Evolutionary conservation across 805 yeast species (phyloP), one percentile per base, ranked within the genome.

Genomic region (Candida pseudofarinosa): DNA sequence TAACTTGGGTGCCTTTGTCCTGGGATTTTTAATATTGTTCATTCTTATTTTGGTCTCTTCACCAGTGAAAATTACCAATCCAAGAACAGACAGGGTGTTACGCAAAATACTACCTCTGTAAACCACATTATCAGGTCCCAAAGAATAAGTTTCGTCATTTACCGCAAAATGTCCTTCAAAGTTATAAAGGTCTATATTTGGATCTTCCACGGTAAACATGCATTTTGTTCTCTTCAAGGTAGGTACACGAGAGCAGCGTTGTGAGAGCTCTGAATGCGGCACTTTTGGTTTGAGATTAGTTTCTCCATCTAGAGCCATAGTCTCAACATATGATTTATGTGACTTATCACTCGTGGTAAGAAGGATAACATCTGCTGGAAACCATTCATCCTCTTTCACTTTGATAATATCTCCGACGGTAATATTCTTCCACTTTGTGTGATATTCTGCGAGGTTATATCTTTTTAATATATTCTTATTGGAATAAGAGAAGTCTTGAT

Each of bases 251-350:
- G 73, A 66, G 35, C 83, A 69, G 8, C 62, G 48, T 13, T 76
- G 74, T 33, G 81, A 73, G 2, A 91, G 51, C 46, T 81, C 86
- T 2, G 75, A 70, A 47, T 83, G 85, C 0, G 96, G 86, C 15
- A 68, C 65, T 52, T 79, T 81, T 5, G 86, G 74, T 60, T 93
- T 93, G 47, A 93, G 70, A 58, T 89, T 91, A 0, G 98, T 93
- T 62, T 93, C 99, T 39, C 99, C 99, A 63, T 93, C 99, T 38
- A 93, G 71, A 1, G 96, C 99, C 91, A 91, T 89, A 1, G 99
- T 93, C 61, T 93, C 99, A 15, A 90, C 81, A 50, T 79, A 87
- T 1, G 87, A 77, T 41, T 74, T 78, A 31, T 76, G 74, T 44
- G 81, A 77, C 33, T 84, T 89, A 37, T 75, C 76, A 32, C 80